Evolutionary conservation across 2,329 filamentous ascomycete genomes (phyloP), one percentile per base, ranked within the genome.

Genomic region (Knufia petricola): DNA sequence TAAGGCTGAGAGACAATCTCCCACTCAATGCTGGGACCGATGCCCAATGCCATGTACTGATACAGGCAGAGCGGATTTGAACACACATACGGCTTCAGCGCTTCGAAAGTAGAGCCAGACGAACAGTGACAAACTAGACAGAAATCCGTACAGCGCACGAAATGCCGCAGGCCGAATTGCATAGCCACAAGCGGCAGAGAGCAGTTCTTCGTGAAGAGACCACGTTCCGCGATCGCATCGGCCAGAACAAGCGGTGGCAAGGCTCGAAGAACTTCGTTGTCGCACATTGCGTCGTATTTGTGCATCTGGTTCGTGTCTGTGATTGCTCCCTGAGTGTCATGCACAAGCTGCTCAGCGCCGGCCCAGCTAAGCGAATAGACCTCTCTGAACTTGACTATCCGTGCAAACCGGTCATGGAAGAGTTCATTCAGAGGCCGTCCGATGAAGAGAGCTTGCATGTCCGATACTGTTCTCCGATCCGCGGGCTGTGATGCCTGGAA

Each of bases 11-110:
- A 77, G 21, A 84, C 60, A 19, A 95, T 84, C 60, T 95, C 87
- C 61, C 89, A 81, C 62, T 95, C 88, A 49, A 94, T 79, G 58
- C 80, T 87, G 1, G 86, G 84, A 0, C 88, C 89, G 59, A 95
- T 82, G 0, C 87, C 87, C n/a, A 94, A 71, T 13, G 78, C 74
- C 74, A 94, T 85, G 66, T 92, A 94, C 61, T 95, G 89, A 59
- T 85, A 94, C 3, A 94, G 69, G 59, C 89, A 95, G 2, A 95
- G 71, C 1, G 75, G 71, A 10, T 78, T 75, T 19, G 78, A 77
- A 65, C 89, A 95, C 38, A 95, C 87, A 52, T 84, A 87, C 1
- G 70, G 70, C 50, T 70, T 72, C 24, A 73, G 48, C 1, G 70
- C 67, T 54, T 72, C 69, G 31, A 90, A 81, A 0, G 78, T 75